phyloP scores from a whole-genome alignment of 2,329 filamentous ascomycete species.

The Monosporascus sp. region DNA sequence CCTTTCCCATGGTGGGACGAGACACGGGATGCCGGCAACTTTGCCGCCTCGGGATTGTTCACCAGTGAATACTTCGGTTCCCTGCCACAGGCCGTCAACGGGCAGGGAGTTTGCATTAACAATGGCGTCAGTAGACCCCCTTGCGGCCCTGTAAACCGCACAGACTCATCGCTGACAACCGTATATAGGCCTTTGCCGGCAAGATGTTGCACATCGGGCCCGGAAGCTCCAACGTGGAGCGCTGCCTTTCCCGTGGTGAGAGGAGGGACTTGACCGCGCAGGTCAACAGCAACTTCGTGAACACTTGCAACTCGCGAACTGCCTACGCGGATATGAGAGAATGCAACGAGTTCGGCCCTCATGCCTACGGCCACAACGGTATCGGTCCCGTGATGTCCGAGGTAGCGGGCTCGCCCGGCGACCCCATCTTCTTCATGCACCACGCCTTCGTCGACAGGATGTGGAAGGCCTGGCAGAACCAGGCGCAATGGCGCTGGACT shows the following conservation, averaged over 20 bases:
- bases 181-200: slow-evolving; percentile 17
- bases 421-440: slow-evolving; percentile 32
- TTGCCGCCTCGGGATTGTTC: slow-evolving; percentile 24
- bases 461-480: slow-evolving; percentile 26
- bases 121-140: slow-evolving; percentile 16
- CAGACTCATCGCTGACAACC: slow-evolving; percentile 1
- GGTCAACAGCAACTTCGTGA: slow-evolving; percentile 6
- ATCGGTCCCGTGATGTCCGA: slow-evolving; percentile 28
- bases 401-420: slow-evolving; percentile 24
- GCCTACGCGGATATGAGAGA: slow-evolving; percentile 4
- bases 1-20: slow-evolving; percentile 31
- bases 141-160: neutral
- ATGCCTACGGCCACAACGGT: slow-evolving; percentile 30
- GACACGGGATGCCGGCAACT: slow-evolving; percentile 28
- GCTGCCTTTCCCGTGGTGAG: neutral
- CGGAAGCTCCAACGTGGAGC: slow-evolving; percentile 14
- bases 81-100: slow-evolving; percentile 16
- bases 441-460: slow-evolving; percentile 26
- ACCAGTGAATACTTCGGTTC: slow-evolving; percentile 24
- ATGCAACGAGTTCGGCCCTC: slow-evolving; percentile 19
- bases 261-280: neutral
- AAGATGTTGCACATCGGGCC: slow-evolving; percentile 12
- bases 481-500: slow-evolving; percentile 15
- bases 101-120: slow-evolving; percentile 23
- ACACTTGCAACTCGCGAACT: slow-evolving; percentile 7